Evolutionary conservation across 495 filamentous ascomycete species (phyloP), one percentile per base, ranked within the genome.

Genomic region (Aspergillus funiculosus): DNA sequence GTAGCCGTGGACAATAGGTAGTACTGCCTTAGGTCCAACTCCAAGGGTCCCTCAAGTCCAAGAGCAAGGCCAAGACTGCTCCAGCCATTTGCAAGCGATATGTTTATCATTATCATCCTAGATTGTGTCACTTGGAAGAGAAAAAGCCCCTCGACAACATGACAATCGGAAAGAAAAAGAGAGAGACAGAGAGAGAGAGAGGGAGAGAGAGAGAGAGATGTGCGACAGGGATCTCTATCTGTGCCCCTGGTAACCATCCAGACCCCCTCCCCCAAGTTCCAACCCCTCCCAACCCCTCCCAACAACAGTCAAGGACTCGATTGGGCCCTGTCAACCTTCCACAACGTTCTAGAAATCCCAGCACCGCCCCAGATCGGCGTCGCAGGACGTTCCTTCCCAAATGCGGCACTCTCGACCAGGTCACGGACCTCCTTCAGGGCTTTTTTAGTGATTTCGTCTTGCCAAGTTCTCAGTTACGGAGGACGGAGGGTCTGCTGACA

Each of bases 401-500:
- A 30, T 47, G 26, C 44, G 44, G 44, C 19, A 2, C 3, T 15
- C 6, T 34, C 3, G 14, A 20, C 18, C 18, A 17, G 26, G 15
- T 46, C 34, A 30, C 10, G 39, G 27, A 38, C 10, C 35, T n/a
- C 39, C 17, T 31, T 21, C 7, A 17, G 15, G 35, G 43, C 25
- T 26, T n/a, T 37, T 20, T 17, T 31, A 1, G 14, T 6, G 14
- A 29, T 11, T 11, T 9, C 8, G 13, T 32, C n/a, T n/a, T n/a
- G n/a, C n/a, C n/a, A n/a, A n/a, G n/a, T n/a, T n/a, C n/a, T n/a
- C n/a, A n/a, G n/a, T n/a, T n/a, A n/a, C n/a, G n/a, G n/a, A n/a
- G n/a, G n/a, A n/a, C n/a, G 26, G 27, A 48, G 14, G 19, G 37
- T 35, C 37, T 41, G 35, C 46, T 48, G 46, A 48, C 46, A 34